Percentiles rank a stretch among this genome's conserved stretches.
These are phyloP conservation scores for Gypsophila paniculata DNA, from an alignment of 179 eudicot genomes.

Conservation along the genomic window DNA sequence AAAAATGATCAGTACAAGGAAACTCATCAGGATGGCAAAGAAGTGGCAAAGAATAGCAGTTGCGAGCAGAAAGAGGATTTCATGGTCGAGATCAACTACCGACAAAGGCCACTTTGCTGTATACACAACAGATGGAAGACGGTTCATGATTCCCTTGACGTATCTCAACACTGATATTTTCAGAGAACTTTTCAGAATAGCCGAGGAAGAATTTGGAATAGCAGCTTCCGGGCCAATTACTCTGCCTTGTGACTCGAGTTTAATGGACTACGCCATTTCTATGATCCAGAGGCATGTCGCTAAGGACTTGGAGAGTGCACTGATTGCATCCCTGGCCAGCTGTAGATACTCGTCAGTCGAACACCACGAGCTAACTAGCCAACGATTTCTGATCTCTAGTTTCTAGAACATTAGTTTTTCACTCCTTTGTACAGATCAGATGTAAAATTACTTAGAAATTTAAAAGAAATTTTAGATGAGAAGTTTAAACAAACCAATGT, in stretches of 20 bases:
- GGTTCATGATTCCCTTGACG: constrained; percentile 37
- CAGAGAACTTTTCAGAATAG: constrained; percentile 35
- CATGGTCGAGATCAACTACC: constrained; percentile 15
- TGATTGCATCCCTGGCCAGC: constrained; percentile 16
- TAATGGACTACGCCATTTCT: constrained; percentile 26
- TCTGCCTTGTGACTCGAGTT: constrained; percentile 34
- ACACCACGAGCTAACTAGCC: constrained; percentile 1
- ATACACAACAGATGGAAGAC: constrained; percentile 32
- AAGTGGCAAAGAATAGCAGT: constrained; percentile 39
- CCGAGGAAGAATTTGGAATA: constrained; percentile 43
- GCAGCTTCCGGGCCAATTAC: constrained; percentile 24
- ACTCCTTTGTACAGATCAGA: neutral
- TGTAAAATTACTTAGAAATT: neutral
- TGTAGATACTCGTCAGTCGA: constrained; percentile 16
- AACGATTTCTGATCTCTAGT: constrained; percentile 5
- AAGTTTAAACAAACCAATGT: no score
- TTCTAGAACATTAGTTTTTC: neutral
- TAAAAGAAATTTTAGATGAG: neutral
- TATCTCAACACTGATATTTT: constrained; percentile 28
- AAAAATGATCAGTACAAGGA: constrained; percentile 36
- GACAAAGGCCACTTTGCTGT: constrained; percentile 40
- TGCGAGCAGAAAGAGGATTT: constrained; percentile 29
- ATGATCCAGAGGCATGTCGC: constrained; percentile 17
- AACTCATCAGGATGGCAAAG: constrained; percentile 37
- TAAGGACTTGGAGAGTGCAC: constrained; percentile 26